Percentiles rank a stretch among this genome's conserved stretches.
phyloP scores from a whole-genome alignment of 352 stramenopile genomes.

The Pythium biforme region DNA sequence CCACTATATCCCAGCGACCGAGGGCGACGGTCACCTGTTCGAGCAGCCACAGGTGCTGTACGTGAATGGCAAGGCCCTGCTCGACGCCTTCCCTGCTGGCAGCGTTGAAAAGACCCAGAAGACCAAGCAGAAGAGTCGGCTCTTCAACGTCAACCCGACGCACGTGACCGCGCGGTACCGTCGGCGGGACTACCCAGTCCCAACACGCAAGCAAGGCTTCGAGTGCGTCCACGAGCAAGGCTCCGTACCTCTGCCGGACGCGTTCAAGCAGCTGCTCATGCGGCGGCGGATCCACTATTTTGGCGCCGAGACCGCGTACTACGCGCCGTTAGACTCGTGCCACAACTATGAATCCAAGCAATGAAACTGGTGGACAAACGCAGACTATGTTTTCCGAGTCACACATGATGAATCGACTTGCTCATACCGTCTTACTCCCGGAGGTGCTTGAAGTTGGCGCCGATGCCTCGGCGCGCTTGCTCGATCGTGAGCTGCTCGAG shows the following conservation, averaged over 20 bases:
- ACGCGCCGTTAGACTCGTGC: constrained; percentile 19
- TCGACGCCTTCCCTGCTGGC: constrained; percentile 48
- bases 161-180: constrained; percentile 51
- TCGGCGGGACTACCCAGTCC: constrained; percentile 28
- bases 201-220: constrained; percentile 22
- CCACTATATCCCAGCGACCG: constrained; percentile 49
- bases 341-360: constrained; percentile 16
- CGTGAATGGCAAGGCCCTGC: constrained; percentile 60
- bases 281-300: constrained; percentile 30
- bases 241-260: constrained; percentile 4
- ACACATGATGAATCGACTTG: too few species aligned
- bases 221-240: constrained; percentile 30
- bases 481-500: constrained; percentile 24
- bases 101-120: constrained; percentile 26
- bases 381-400: too few species aligned
- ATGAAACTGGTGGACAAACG: too few species aligned
- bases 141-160: constrained; percentile 59
- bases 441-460: constrained; percentile 11
- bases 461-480: constrained; percentile 28
- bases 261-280: constrained; percentile 27
- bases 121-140: constrained; percentile 32
- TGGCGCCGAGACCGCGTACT: constrained; percentile 21
- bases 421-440: neutral
- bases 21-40: constrained; percentile 17
- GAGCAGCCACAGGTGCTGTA: constrained; percentile 43